Evolutionary conservation across 768 basidiomycete genomes (phyloP).

Genomic region (Suillus weaverae): DNA sequence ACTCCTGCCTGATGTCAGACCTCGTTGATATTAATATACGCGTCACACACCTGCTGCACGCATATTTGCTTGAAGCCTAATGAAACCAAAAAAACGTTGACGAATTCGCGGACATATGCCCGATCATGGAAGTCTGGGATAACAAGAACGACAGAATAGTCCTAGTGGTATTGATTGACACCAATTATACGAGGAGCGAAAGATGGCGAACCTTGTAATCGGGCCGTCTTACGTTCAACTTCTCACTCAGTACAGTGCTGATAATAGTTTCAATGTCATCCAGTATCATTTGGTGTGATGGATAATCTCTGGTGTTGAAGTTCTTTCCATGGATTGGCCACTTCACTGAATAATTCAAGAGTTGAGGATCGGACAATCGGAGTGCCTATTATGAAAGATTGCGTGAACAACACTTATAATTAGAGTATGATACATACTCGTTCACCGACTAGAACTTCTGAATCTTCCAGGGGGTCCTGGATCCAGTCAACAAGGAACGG

Average conservation of each 20-base stretch:
- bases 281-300: conserved; percentile 63
- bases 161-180: conserved; percentile 42
- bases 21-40: neutral
- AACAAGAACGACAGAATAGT: conserved; percentile 84
- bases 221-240: conserved; percentile 48
- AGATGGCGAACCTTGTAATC: conserved; percentile 58
- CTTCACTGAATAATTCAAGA: conserved; percentile 68
- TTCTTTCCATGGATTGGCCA: conserved; percentile 82
- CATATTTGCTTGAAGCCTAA: conserved; percentile 95
- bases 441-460: conserved; percentile 61
- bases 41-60: conserved; percentile 71
- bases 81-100: conserved; percentile 65
- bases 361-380: conserved; percentile 64
- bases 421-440: conserved; percentile 42
- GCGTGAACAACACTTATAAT: conserved; percentile 8
- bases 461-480: conserved; percentile 47
- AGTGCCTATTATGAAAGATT: conserved; percentile 52
- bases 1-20: conserved; percentile 56
- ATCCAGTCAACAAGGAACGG: conserved; percentile 87
- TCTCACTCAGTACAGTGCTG: conserved; percentile 57
- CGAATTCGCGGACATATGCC: conserved; percentile 76
- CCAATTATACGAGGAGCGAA: neutral
- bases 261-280: conserved; percentile 80
- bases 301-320: conserved; percentile 83
- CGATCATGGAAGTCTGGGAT: conserved; percentile 93